phyloP scores from a whole-genome alignment of 331 rosid species.

The Saraca asoca region DNA sequence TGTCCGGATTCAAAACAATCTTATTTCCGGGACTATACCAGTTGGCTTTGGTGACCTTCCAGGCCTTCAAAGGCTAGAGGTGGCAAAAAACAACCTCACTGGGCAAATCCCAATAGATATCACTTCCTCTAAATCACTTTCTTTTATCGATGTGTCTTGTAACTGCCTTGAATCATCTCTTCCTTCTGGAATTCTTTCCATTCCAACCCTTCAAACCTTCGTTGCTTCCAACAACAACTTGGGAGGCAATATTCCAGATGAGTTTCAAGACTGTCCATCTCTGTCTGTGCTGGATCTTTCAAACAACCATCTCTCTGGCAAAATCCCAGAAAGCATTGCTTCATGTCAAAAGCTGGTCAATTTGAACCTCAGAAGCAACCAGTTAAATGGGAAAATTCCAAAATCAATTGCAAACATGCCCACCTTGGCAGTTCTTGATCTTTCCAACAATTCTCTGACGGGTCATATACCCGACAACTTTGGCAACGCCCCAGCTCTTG shows the following conservation, averaged over 20 bases:
- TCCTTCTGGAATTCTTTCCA: conserved; percentile 63
- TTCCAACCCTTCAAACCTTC: conserved; percentile 77
- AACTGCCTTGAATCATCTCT: conserved; percentile 67
- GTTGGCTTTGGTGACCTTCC: conserved; percentile 74
- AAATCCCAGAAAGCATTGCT: conserved; percentile 74
- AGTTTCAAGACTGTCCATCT: conserved; percentile 69
- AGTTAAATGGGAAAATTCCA: conserved; percentile 68
- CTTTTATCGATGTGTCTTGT: conserved; percentile 79
- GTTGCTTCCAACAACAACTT: conserved; percentile 72
- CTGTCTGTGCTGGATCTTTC: conserved; percentile 81
- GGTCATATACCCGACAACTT: conserved; percentile 70
- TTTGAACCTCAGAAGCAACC: conserved; percentile 65
- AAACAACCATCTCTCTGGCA: conserved; percentile 58
- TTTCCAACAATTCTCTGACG: conserved; percentile 69
- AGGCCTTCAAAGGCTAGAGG: conserved; percentile 68
- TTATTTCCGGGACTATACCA: conserved; percentile 72
- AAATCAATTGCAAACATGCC: conserved; percentile 64
- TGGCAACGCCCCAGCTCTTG: conserved; percentile 78
- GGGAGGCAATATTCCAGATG: conserved; percentile 61
- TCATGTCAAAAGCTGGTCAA: conserved; percentile 78
- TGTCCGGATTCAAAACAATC: conserved; percentile 76
- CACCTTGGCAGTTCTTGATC: conserved; percentile 75
- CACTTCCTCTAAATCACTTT: conserved; percentile 67
- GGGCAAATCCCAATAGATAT: conserved; percentile 70
- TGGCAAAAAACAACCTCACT: conserved; percentile 70